phyloP scores from a whole-genome alignment of 257 asterid genomes.

The Ophiorrhiza pumila region DNA sequence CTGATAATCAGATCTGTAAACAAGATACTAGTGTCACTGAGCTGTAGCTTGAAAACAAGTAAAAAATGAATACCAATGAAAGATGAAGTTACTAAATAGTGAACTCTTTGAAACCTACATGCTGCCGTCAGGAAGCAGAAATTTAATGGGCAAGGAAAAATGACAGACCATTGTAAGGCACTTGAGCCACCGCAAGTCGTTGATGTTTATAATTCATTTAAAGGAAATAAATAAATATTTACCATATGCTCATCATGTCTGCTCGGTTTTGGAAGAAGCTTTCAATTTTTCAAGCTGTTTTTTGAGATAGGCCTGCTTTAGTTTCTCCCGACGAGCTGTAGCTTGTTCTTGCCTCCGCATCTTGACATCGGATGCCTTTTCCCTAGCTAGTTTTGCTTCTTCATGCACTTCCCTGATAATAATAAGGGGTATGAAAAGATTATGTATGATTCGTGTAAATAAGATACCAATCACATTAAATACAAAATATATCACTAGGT shows the following conservation, averaged over 20 bases:
- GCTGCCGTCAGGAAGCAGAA: neutral
- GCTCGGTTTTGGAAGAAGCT: slow-evolving; percentile 67
- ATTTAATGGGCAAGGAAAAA: neutral
- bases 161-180: neutral
- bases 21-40: neutral
- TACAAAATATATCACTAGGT: neutral
- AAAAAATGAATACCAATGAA: neutral
- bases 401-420: slow-evolving; percentile 87
- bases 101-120: neutral
- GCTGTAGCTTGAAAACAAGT: neutral
- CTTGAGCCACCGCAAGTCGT: neutral
- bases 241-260: slow-evolving; percentile 37
- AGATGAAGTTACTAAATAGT: neutral
- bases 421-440: slow-evolving; percentile 3
- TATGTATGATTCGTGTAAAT: neutral
- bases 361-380: slow-evolving; percentile 77
- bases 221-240: neutral
- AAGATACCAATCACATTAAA: neutral
- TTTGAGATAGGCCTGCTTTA: slow-evolving; percentile 84
- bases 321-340: slow-evolving; percentile 78
- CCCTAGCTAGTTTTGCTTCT: slow-evolving; percentile 91
- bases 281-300: slow-evolving; percentile 86
- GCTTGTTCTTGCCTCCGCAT: slow-evolving; percentile 78
- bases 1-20: neutral
- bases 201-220: neutral